phyloP scores from a whole-genome alignment of 78 protist species.

The Dictyostelium firmibasis region DNA sequence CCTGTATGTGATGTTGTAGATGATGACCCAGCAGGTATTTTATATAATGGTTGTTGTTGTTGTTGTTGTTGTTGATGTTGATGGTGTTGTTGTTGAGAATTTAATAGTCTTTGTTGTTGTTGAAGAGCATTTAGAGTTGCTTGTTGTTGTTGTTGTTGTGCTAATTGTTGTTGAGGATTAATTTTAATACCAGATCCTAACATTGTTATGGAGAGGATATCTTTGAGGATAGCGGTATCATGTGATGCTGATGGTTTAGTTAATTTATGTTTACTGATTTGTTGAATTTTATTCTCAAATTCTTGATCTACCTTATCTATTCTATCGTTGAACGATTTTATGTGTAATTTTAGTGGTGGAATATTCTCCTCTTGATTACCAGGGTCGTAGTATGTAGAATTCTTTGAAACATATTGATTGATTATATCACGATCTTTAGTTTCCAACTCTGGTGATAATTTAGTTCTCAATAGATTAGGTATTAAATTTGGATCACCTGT shows the following conservation, averaged over 20 bases:
- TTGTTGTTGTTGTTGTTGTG: constrained; percentile 6
- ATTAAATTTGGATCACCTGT: constrained; percentile 27
- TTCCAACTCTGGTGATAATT: constrained; percentile 29
- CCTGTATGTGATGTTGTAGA: not conserved
- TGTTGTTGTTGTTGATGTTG: not conserved
- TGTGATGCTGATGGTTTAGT: not conserved
- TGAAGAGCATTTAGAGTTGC: not conserved
- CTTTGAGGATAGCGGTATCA: not conserved
- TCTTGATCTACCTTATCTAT: constrained; percentile 19
- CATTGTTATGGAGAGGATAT: constrained; percentile 29
- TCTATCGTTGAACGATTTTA: not conserved
- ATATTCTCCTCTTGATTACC: not conserved
- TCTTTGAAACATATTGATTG: not conserved
- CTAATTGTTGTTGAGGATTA: constrained; percentile 8
- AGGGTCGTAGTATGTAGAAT: not conserved
- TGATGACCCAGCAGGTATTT: not conserved
- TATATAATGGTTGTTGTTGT: not conserved
- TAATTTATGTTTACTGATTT: constrained; percentile 3
- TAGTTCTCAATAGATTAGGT: constrained; percentile 46
- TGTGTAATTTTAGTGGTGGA: not conserved
- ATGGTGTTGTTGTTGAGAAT: not conserved
- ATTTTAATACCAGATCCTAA: constrained; percentile 19
- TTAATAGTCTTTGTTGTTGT: not conserved
- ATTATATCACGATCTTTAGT: not conserved
- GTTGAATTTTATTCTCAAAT: not conserved